These are phyloP conservation scores for Fraxinus pennsylvanica DNA, from an alignment of 257 asterid species.

Conservation along the genomic window DNA sequence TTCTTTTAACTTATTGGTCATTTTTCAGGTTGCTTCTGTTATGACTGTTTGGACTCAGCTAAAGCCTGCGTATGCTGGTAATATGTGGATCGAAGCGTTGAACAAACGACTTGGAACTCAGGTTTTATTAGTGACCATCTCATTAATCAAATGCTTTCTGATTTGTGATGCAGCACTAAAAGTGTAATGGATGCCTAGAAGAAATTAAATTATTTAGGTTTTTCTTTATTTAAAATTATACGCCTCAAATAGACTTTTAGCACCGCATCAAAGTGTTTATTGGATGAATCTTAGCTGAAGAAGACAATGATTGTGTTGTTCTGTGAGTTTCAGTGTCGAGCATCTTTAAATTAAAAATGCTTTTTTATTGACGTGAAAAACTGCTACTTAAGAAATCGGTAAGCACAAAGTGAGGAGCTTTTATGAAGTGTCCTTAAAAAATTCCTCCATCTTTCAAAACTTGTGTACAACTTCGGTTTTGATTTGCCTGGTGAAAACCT, in stretches of 20 bases:
- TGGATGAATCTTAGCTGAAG: neutral
- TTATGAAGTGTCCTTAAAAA: neutral
- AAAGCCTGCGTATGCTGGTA: conserved; percentile 80
- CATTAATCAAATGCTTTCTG: conserved; percentile 15
- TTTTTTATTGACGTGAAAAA: neutral
- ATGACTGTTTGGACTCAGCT: conserved; percentile 87
- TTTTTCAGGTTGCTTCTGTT: conserved; percentile 78
- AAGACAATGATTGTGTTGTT: neutral
- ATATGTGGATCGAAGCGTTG: conserved; percentile 92
- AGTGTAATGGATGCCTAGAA: neutral
- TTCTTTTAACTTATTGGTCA: conserved; percentile 24
- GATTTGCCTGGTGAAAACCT: neutral
- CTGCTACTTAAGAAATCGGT: neutral
- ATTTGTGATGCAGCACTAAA: neutral
- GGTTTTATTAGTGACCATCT: conserved; percentile 41
- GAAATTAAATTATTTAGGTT: no score
- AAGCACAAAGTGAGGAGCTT: neutral
- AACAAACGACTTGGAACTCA: conserved; percentile 88
- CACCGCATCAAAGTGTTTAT: neutral
- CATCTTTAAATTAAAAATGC: no score
- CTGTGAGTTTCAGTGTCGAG: neutral
- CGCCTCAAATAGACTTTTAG: no score
- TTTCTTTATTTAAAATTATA: no score
- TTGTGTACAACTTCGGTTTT: neutral
- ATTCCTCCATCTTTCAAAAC: neutral